Conservation (phyloP, 768 basidiomycete species). For the Phanerochaete sordida region DNA sequence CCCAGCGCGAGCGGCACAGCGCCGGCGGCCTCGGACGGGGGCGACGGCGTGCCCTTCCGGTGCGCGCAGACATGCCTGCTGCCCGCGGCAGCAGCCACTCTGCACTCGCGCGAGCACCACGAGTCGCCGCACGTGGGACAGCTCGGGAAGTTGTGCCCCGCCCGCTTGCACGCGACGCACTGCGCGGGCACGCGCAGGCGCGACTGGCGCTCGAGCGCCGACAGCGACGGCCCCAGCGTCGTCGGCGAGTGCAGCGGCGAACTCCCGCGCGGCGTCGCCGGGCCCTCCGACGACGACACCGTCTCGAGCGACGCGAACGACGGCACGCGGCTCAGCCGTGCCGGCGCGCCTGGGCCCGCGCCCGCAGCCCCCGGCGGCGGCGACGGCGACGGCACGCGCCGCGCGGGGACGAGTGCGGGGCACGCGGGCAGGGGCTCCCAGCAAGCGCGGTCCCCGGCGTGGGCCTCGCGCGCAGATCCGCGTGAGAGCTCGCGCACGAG, state of each 20-base stretch:
- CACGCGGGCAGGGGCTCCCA: slow-evolving; percentile 1
- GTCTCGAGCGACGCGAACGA: slow-evolving; percentile 24
- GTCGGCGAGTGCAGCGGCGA: slow-evolving; percentile 11
- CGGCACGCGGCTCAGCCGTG: slow-evolving; percentile 16
- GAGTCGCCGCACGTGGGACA: slow-evolving; percentile 28
- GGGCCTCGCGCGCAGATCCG: slow-evolving; percentile 2
- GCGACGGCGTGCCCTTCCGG: background rate
- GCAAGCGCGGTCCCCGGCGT: slow-evolving; percentile 7
- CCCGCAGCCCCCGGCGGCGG: slow-evolving; percentile 4
- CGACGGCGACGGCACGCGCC: background rate
- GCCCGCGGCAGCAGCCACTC: background rate
- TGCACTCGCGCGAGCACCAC: slow-evolving; percentile 26
- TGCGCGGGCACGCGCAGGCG: slow-evolving; percentile 20
- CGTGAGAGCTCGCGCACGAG: slow-evolving; percentile 5
- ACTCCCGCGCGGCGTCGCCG: slow-evolving; percentile 22
- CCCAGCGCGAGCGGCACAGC: background rate
- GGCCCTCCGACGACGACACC: slow-evolving; percentile 27
- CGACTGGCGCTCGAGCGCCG: slow-evolving; percentile 25
- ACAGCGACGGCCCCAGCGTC: slow-evolving; percentile 16
- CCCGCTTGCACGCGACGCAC: slow-evolving; percentile 25
- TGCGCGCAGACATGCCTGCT: slow-evolving; percentile 7
- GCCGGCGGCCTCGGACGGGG: background rate
- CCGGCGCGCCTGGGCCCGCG: background rate
- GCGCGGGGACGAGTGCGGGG: background rate
- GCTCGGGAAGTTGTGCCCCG: slow-evolving; percentile 29